These are phyloP conservation scores for Syzygium aqueum DNA, from an alignment of 345 rosid species.

Conservation along the genomic window DNA sequence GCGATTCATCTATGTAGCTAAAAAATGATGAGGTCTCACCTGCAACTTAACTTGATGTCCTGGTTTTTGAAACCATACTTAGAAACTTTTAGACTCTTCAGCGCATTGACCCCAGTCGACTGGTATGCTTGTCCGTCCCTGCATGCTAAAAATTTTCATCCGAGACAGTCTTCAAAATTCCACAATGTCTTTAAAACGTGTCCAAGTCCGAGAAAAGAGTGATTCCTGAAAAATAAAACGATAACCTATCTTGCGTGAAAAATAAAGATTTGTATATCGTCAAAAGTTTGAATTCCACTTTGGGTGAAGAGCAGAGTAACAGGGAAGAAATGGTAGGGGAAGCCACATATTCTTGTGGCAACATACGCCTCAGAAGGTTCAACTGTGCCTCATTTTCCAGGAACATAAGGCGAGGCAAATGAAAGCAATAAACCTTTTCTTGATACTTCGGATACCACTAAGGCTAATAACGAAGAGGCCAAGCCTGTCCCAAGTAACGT, in stretches of 20 bases:
- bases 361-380: background rate
- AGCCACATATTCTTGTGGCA: background rate
- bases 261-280: too few species aligned
- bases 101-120: too few species aligned
- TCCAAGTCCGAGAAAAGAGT: background rate
- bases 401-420: slow-evolving; percentile 10
- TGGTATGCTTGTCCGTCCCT: background rate
- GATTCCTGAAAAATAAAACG: background rate
- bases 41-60: background rate
- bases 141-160: too few species aligned
- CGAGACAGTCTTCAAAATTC: background rate
- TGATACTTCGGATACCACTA: slow-evolving; percentile 7
- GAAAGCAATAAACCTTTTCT: slow-evolving; percentile 15
- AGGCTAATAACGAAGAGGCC: slow-evolving; percentile 5
- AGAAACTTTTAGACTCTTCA: too few species aligned
- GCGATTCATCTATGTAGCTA: slow-evolving; percentile 29
- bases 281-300: too few species aligned
- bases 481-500: slow-evolving; percentile 7
- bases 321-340: too few species aligned
- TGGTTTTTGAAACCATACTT: background rate
- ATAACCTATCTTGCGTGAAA: background rate
- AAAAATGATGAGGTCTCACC: slow-evolving; percentile 35
- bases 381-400: background rate
- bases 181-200: background rate
- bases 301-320: too few species aligned